These are phyloP conservation scores for Fusarium sp. DNA, from an alignment of 2,329 filamentous ascomycete genomes.

Conservation along the genomic window DNA sequence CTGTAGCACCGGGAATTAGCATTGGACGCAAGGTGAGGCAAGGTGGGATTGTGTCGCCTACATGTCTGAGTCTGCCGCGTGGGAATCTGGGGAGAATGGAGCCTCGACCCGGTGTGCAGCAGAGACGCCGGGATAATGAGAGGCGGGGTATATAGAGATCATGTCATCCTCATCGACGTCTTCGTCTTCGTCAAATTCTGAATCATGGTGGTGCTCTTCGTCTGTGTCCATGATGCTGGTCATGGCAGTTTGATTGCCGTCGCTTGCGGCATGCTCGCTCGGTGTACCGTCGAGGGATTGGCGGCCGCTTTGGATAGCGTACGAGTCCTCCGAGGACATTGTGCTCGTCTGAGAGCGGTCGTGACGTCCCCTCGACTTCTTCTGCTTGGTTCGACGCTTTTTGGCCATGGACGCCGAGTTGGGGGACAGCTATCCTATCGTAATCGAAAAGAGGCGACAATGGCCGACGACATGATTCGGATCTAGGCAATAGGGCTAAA, in stretches of 20 bases:
- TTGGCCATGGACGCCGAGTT: slow-evolving; percentile 50
- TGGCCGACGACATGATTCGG: slow-evolving; percentile 40
- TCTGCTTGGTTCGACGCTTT: slow-evolving; percentile 47
- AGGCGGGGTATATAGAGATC: slow-evolving; percentile 57
- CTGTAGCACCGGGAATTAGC: slow-evolving; percentile 36
- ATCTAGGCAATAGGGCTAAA: slow-evolving; percentile 21
- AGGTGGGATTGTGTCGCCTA: slow-evolving; percentile 48
- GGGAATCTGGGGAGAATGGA: slow-evolving; percentile 47
- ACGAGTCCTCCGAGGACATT: slow-evolving; percentile 50
- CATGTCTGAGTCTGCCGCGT: slow-evolving; percentile 49
- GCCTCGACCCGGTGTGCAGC: slow-evolving; percentile 51
- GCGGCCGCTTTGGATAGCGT: slow-evolving; percentile 43
- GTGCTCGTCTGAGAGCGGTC: slow-evolving; percentile 43
- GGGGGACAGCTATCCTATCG: slow-evolving; percentile 39
- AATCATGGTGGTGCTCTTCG: slow-evolving; percentile 45
- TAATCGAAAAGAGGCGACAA: slow-evolving; percentile 26
- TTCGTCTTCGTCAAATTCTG: slow-evolving; percentile 43
- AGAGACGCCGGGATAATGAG: slow-evolving; percentile 54
- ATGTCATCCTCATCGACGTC: slow-evolving; percentile 51
- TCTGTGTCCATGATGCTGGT: slow-evolving; percentile 52
- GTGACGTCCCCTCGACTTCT: slow-evolving; percentile 40
- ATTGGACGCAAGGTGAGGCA: background rate
- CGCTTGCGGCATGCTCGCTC: slow-evolving; percentile 49
- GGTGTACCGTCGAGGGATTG: slow-evolving; percentile 50
- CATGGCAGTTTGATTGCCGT: slow-evolving; percentile 52